Percentiles rank a stretch among this genome's conserved stretches.
Conservation (phyloP, 169 alveolate species). For the Cyclospora cayetanensis region DNA sequence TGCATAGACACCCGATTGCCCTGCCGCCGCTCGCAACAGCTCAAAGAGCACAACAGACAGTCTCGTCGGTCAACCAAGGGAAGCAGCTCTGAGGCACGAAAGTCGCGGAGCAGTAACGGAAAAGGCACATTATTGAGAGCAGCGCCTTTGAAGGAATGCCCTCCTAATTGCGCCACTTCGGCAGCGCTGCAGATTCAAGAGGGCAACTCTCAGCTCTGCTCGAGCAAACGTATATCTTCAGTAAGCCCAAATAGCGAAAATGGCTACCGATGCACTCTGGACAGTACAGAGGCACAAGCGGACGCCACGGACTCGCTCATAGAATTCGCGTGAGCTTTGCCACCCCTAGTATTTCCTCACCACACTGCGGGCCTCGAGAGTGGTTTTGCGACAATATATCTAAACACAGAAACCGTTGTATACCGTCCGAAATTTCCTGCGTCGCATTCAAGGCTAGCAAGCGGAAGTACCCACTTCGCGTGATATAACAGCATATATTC, state of each 20-base stretch:
- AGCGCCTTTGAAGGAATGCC: no score
- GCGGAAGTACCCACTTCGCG: no score
- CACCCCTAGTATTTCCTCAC: no score
- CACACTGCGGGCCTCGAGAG: no score
- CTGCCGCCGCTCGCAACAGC: conserved; percentile 45
- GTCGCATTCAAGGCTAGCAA: no score
- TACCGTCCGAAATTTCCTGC: no score
- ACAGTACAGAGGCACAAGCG: background rate
- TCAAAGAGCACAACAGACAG: conserved; percentile 22
- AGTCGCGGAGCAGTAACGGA: conserved; percentile 25
- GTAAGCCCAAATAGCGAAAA: conserved; percentile 1
- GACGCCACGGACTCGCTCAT: conserved; percentile 2
- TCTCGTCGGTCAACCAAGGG: conserved; percentile 5
- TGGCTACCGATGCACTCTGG: background rate
- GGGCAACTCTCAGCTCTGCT: background rate
- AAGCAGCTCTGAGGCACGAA: background rate
- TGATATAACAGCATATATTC: no score
- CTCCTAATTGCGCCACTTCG: background rate
- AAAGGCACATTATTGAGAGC: no score
- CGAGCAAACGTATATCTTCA: background rate
- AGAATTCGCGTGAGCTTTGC: conserved; percentile 14
- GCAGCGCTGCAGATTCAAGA: background rate
- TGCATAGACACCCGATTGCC: conserved; percentile 50
- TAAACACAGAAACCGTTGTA: no score
- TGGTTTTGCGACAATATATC: no score